Base-by-base conservation (phyloP, 2,329 filamentous ascomycete genomes). In the Pseudonectria foliicola region DNA sequence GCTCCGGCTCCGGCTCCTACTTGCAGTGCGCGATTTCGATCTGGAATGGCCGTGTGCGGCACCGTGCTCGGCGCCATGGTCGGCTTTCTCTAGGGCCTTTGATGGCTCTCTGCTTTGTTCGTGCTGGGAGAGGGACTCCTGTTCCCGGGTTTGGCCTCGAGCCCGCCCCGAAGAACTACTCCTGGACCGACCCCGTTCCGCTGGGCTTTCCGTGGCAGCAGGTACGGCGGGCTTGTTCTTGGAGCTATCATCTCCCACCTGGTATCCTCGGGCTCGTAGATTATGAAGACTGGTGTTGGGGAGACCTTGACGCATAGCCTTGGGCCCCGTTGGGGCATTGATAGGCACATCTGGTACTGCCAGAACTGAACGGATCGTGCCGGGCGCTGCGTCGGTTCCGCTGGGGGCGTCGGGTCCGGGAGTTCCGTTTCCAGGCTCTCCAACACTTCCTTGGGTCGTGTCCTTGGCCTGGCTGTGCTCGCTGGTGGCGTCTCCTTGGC, bases 291-390 rank as follows among this genome's bases (percentile, higher is more conserved):
- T 85, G 38, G 82, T 89, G 59, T 93, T 93, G 33, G 85, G 84
- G 10, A 88, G 68, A 21, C 88, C 87, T 61, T 92, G 83, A 44
- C 90, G 77, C 86, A 96, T 94, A 13, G 92, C 92, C 62, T 92
- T 89, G 31, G 92, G 92, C 8, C 89, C 92, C 35, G 84, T 94
- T 18, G 92, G 92, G 18, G 92, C 92, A 63, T 72, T 86, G 63
- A 79, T 60, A 29, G 77, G 77, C 33, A 64, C 60, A 49, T 65
- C 59, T 44, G 64, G 59, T 39, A 48, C 53, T 34, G 59, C 40
- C 39, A 54, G 36, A 18, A 60, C 52, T 33, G 55, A 56, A 43
- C 57, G 60, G 39, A 60, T 53, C 26, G 46, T 40, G 29, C 46
- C 49, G 35, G 38, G 31, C 28, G 34, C 48, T 29, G 33, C 23